Percentiles rank a stretch among this genome's conserved stretches.
phyloP scores from a whole-genome alignment of 2,329 filamentous ascomycete species.

The Aureobasidium melanogenum region DNA sequence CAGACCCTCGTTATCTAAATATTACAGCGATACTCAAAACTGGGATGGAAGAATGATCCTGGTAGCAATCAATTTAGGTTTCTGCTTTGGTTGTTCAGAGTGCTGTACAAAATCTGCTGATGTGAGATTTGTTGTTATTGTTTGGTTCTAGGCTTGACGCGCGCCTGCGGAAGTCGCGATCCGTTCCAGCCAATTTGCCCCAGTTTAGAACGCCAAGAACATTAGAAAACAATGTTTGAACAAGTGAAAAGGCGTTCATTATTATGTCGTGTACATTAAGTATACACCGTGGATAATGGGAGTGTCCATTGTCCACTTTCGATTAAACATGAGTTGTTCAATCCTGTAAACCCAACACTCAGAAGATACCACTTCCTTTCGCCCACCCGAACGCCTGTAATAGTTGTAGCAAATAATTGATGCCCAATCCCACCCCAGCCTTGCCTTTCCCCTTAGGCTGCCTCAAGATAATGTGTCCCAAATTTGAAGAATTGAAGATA shows the following conservation, averaged over 20 bases:
- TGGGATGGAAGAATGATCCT: background rate
- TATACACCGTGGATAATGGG: background rate
- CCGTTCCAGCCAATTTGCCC: background rate
- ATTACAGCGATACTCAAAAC: background rate
- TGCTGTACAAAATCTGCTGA: background rate
- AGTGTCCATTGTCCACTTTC: background rate
- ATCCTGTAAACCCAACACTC: background rate
- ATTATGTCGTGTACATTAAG: constrained; percentile 1
- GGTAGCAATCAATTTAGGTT: background rate
- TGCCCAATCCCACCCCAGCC: background rate
- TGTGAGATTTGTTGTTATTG: constrained; percentile 2
- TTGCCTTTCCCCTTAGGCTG: constrained; percentile 3
- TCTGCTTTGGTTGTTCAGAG: background rate
- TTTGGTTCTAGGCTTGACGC: background rate
- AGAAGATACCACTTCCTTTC: constrained; percentile 5
- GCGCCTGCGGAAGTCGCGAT: background rate
- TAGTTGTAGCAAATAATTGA: background rate
- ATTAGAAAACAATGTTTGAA: background rate
- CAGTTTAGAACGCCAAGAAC: background rate
- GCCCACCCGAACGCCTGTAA: background rate
- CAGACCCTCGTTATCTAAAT: background rate
- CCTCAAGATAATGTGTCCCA: background rate
- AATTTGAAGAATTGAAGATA: background rate
- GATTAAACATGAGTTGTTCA: background rate
- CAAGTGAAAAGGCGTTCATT: background rate